Evolutionary conservation across 352 stramenopile genomes (phyloP).

Genomic region (Pythium plurisporium): DNA sequence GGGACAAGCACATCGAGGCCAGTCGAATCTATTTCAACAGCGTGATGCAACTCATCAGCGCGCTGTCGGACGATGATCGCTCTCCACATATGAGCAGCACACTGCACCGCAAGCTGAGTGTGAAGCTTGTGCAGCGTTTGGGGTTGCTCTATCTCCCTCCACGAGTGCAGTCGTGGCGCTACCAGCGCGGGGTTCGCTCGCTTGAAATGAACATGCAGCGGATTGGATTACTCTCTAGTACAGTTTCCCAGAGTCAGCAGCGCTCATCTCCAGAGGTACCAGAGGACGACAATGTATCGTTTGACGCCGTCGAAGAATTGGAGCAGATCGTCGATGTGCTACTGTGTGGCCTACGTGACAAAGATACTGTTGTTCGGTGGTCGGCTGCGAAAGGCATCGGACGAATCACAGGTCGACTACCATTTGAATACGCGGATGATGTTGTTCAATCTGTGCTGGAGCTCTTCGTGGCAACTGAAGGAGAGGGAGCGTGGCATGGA

Average conservation of each 20-base stretch:
- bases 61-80: slow-evolving; percentile 49
- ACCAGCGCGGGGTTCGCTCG: slow-evolving; percentile 90
- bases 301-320: slow-evolving; percentile 92
- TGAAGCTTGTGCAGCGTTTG: slow-evolving; percentile 96
- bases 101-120: slow-evolving; percentile 91
- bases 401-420: slow-evolving; percentile 93
- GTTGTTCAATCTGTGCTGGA: slow-evolving; percentile 95
- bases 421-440: slow-evolving; percentile 94
- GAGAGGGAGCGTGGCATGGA: slow-evolving; percentile 96
- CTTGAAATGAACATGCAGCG: slow-evolving; percentile 90
- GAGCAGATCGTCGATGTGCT: slow-evolving; percentile 96
- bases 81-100: slow-evolving; percentile 52
- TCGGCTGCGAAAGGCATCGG: slow-evolving; percentile 98
- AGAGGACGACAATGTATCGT: slow-evolving; percentile 38
- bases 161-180: slow-evolving; percentile 93
- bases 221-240: slow-evolving; percentile 24
- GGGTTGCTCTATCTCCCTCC: slow-evolving; percentile 94
- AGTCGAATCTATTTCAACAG: slow-evolving; percentile 72
- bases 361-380: slow-evolving; percentile 98
- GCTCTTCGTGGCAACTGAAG: slow-evolving; percentile 90
- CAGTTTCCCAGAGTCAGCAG: background rate
- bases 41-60: slow-evolving; percentile 64
- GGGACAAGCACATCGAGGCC: slow-evolving; percentile 60
- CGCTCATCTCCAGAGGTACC: too few species aligned
- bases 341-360: slow-evolving; percentile 87